Percentiles rank a stretch among this genome's conserved stretches.
phyloP scores from a whole-genome alignment of 2,329 filamentous ascomycete genomes.

The Amauroascus verrucosus region DNA sequence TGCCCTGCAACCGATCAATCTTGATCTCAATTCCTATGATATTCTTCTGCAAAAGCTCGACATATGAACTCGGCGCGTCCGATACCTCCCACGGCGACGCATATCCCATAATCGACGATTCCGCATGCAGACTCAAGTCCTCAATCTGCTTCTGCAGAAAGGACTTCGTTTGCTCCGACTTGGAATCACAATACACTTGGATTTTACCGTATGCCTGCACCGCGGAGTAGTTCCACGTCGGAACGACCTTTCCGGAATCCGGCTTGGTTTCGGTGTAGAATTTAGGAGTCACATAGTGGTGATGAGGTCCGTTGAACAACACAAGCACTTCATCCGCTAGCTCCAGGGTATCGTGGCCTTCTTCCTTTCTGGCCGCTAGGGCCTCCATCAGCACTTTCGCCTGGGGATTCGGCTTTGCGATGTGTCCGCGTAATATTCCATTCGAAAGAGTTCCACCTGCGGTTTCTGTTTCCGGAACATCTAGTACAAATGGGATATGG shows the following conservation, averaged over 20 bases:
- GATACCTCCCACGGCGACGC: constrained; percentile 44
- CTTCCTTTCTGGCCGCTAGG: constrained; percentile 17
- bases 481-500: constrained; percentile 53
- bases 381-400: constrained; percentile 50
- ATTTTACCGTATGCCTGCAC: constrained; percentile 54
- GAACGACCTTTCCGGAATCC: constrained; percentile 53
- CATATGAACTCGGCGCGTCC: constrained; percentile 48
- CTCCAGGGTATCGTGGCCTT: constrained; percentile 24
- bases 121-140: constrained; percentile 44
- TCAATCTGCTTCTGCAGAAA: constrained; percentile 46
- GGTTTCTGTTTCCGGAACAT: constrained; percentile 29
- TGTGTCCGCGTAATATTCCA: constrained; percentile 48
- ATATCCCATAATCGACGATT: constrained; percentile 49
- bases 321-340: constrained; percentile 48
- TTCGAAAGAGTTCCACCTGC: constrained; percentile 35
- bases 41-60: constrained; percentile 48
- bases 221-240: constrained; percentile 61
- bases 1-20: constrained; percentile 47
- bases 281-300: constrained; percentile 59
- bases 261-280: constrained; percentile 60
- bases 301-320: constrained; percentile 48
- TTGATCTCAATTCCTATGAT: constrained; percentile 53
- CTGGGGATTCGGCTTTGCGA: constrained; percentile 55
- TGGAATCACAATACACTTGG: constrained; percentile 44
- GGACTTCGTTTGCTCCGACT: constrained; percentile 33